Percentiles rank a stretch among this genome's conserved stretches.
Evolutionary conservation across 768 basidiomycete species (phyloP).

Genomic region (Cystofilobasidium macerans): DNA sequence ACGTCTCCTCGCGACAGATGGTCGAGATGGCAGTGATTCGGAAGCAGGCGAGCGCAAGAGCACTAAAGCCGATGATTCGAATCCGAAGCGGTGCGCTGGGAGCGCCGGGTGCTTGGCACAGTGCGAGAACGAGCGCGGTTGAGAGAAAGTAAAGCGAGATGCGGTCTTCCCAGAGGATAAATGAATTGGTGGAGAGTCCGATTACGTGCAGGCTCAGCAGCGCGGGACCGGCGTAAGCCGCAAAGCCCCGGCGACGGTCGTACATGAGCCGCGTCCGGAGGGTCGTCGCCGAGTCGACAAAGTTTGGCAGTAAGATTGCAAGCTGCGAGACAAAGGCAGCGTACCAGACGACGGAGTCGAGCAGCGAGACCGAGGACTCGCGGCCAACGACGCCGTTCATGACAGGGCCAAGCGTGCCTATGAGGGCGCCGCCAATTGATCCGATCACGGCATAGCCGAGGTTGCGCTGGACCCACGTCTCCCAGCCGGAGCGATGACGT

Average conservation of each 20-base stretch:
- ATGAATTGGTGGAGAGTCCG: conserved; percentile 83
- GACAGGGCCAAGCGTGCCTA: conserved; percentile 38
- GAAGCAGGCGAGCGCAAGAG: conserved; percentile 54
- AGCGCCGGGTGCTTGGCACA: conserved; percentile 55
- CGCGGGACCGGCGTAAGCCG: conserved; percentile 31
- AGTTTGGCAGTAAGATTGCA: background rate
- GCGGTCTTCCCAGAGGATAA: conserved; percentile 94
- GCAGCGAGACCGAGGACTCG: conserved; percentile 29
- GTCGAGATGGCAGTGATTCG: conserved; percentile 72
- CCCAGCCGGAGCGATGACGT: conserved; percentile 36
- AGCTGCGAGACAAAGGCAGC: conserved; percentile 31
- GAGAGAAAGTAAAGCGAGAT: conserved; percentile 63
- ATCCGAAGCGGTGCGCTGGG: conserved; percentile 57
- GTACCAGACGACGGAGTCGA: conserved; percentile 33
- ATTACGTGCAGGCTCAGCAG: conserved; percentile 51
- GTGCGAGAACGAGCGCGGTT: conserved; percentile 47
- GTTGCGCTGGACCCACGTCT: conserved; percentile 30
- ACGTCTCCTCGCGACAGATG: conserved; percentile 88
- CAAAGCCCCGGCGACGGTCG: background rate
- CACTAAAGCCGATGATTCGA: conserved; percentile 63
- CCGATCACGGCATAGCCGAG: conserved; percentile 23
- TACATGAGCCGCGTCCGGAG: background rate
- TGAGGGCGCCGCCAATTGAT: conserved; percentile 23
- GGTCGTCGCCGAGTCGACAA: background rate
- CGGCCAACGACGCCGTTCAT: conserved; percentile 44